Conservation (phyloP, 768 basidiomycete genomes). For the Panaeolus cyanescens region DNA sequence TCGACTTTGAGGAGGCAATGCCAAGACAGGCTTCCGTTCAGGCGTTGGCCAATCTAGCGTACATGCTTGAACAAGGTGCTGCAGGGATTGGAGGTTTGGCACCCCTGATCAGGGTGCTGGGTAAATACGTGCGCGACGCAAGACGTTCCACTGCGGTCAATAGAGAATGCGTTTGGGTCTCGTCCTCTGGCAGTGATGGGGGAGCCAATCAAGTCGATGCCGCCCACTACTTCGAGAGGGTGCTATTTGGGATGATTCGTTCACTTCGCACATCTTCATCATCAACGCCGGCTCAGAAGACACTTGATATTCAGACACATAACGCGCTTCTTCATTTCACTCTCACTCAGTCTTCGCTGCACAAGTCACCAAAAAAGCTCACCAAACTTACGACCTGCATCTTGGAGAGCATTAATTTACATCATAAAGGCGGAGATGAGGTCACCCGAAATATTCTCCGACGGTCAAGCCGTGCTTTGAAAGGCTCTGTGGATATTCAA, state of each 20-base stretch:
- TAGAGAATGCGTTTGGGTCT: not conserved
- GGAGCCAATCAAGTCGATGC: not conserved
- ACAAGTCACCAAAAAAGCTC: conserved; percentile 43
- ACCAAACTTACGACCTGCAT: conserved; percentile 55
- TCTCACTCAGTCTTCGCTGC: conserved; percentile 56
- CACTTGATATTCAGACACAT: conserved; percentile 31
- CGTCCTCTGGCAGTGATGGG: not conserved
- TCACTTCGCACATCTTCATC: not conserved
- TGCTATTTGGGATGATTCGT: not conserved
- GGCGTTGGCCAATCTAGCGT: conserved; percentile 60
- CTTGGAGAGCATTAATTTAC: conserved; percentile 45
- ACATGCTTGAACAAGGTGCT: conserved; percentile 50
- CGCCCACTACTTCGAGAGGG: conserved; percentile 1
- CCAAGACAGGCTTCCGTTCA: conserved; percentile 44
- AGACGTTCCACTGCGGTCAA: not conserved
- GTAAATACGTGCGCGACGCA: not conserved
- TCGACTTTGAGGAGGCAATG: conserved; percentile 10
- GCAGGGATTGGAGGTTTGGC: conserved; percentile 40
- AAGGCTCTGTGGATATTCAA: conserved; percentile 5
- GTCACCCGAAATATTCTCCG: conserved; percentile 38
- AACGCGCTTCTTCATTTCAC: conserved; percentile 70
- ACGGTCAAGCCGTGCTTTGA: conserved; percentile 4
- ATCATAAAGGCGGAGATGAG: conserved; percentile 18
- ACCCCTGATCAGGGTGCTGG: conserved; percentile 22
- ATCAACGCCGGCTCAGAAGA: not conserved